Evolutionary conservation across 148 eudicot species (phyloP), one percentile per base, ranked within the genome.

Genomic region (Rhododendron griersonianum): DNA sequence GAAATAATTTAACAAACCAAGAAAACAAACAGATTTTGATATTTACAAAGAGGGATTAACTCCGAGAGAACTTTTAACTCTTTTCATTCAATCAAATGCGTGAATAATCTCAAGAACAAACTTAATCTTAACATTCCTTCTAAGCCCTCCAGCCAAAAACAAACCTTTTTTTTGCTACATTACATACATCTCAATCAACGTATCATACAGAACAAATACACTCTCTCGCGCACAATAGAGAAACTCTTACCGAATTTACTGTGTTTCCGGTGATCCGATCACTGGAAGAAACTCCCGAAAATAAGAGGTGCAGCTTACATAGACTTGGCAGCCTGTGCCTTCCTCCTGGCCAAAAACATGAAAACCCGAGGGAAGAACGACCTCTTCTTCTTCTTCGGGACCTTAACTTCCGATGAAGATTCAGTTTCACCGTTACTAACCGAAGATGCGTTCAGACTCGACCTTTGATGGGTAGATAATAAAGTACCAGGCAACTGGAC

Each of bases 301-400:
- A 71, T 13, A 33, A 8, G 7, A 57, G 6, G 25, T 55, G 59
- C 57, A 59, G 19, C 48, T 88, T 44, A 88, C 80, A 13, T 71
- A 15, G 88, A 65, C 85, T 91, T 91, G 84, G 71, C n/a, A 9
- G 91, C 61, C 19, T 84, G 85, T 35, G 87, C 39, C 53, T 91
- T 92, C 89, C 83, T 91, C 86, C 86, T 90, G 35, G 35, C 85
- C 85, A 91, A 82, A 83, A 91, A 90, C 93, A 91, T 91, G 51
- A 91, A 88, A 83, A 91, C 48, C 81, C 92, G 83, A 0, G 93
- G 93, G 84, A 91, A 90, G 78, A 91, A 78, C 7, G 93, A 91
- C 71, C 41, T 90, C 89, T 90, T 92, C 90, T 92, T 92, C 82
- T 91, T 92, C 91, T 91, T 92, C 3, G 45, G 14, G 23, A 23